These are phyloP conservation scores for Phanerodontia chrysosporium DNA, from an alignment of 768 basidiomycete species.

Conservation along the genomic window DNA sequence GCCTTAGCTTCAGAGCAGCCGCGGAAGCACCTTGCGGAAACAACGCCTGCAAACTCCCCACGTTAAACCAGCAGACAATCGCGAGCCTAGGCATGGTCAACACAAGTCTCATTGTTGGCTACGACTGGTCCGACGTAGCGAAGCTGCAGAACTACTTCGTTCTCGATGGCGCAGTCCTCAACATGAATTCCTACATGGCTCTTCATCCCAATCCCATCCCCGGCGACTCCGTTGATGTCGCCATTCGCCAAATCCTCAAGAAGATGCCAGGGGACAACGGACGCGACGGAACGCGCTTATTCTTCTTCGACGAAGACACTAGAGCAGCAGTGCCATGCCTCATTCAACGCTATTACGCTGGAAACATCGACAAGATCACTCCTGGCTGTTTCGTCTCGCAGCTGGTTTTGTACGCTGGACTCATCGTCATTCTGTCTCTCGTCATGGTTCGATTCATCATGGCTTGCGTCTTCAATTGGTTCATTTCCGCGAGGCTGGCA, in stretches of 20 bases:
- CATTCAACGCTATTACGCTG: slow-evolving; percentile 81
- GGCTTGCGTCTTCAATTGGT: slow-evolving; percentile 98
- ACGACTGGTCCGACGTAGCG: slow-evolving; percentile 87
- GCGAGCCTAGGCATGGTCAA: slow-evolving; percentile 57
- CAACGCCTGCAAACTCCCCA: slow-evolving; percentile 63
- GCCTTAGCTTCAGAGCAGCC: slow-evolving; percentile 63
- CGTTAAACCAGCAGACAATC: slow-evolving; percentile 57
- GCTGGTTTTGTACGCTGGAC: slow-evolving; percentile 84
- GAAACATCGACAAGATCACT: slow-evolving; percentile 94
- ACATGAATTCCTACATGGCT: slow-evolving; percentile 81
- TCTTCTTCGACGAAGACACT: slow-evolving; percentile 67
- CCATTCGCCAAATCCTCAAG: slow-evolving; percentile 71
- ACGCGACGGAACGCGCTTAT: slow-evolving; percentile 87
- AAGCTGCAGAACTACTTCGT: slow-evolving; percentile 74
- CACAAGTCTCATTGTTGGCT: slow-evolving; percentile 73
- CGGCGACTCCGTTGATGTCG: slow-evolving; percentile 75
- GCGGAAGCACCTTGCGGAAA: slow-evolving; percentile 65
- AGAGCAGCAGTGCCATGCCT: slow-evolving; percentile 75
- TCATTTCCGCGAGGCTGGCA: slow-evolving; percentile 78
- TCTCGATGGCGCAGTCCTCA: slow-evolving; percentile 90
- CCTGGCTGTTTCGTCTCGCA: slow-evolving; percentile 93
- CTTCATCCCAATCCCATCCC: slow-evolving; percentile 65
- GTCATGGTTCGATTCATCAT: slow-evolving; percentile 91
- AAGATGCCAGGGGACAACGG: slow-evolving; percentile 49
- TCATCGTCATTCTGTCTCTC: slow-evolving; percentile 77